Conservation (phyloP, 2,329 filamentous ascomycete species). For the Rutstroemia sp. region DNA sequence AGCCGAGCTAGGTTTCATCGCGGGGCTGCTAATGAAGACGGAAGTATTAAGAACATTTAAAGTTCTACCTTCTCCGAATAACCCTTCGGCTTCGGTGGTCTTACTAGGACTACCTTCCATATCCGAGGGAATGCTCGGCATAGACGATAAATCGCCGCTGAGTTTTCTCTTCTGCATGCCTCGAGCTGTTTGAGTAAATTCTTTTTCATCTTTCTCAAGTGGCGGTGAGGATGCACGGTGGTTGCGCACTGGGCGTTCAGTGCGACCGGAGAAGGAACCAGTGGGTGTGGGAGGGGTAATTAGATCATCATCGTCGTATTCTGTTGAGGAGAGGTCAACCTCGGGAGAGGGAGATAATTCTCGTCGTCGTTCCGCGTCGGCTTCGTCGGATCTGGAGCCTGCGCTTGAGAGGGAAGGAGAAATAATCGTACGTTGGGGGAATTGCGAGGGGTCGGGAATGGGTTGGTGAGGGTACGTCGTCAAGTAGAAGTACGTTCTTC, state of each 20-base stretch:
- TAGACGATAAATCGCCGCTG: constrained; percentile 40
- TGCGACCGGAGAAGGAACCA: constrained; percentile 50
- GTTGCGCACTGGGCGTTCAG: constrained; percentile 44
- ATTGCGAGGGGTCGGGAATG: constrained; percentile 58
- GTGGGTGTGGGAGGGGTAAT: constrained; percentile 54
- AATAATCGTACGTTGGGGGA: constrained; percentile 55
- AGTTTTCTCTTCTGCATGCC: constrained; percentile 61
- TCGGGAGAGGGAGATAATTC: constrained; percentile 87
- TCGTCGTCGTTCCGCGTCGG: constrained; percentile 55
- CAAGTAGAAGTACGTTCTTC: constrained; percentile 93
- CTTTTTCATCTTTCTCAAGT: constrained; percentile 87
- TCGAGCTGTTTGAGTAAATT: constrained; percentile 93
- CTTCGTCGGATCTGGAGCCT: constrained; percentile 64
- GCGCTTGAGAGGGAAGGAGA: constrained; percentile 76
- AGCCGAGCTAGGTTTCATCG: constrained; percentile 40
- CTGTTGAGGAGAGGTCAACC: constrained; percentile 79
- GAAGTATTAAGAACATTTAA: constrained; percentile 12
- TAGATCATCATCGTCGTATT: constrained; percentile 70
- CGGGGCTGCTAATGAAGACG: constrained; percentile 41
- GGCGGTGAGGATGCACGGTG: constrained; percentile 77
- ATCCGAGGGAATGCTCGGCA: constrained; percentile 39
- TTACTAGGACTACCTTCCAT: constrained; percentile 24
- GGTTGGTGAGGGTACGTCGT: constrained; percentile 81
- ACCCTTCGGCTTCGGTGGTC: constrained; percentile 21
- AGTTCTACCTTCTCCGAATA: constrained; percentile 30